Base-by-base conservation (phyloP, 1,139 yeast species). In the Kluyveromyces marxianus region DNA sequence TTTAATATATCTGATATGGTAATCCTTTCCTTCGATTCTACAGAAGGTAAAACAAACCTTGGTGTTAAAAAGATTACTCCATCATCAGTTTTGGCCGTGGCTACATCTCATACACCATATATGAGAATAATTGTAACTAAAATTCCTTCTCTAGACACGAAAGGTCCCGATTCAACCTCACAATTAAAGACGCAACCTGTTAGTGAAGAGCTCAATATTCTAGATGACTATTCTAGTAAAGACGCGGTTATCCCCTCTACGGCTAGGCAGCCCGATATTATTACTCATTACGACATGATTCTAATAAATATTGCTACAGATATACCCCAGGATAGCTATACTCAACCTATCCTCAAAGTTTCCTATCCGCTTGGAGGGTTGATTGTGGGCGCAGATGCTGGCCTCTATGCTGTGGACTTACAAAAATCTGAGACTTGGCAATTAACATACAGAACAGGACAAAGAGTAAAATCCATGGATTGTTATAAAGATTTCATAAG, bases 21-120 rank as follows among this genome's bases (percentile, higher is more conserved):
- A 3, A 56, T 74, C 31, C 33, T 55, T 5, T 42, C 53, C 32
- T 43, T 44, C 10, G 31, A 40, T 6, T 35, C 37, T 1, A n/a
- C 39, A 8, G 7, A 28, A 4, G 28, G 37, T 60, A 55, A 48
- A 52, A 49, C 39, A 43, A 39, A 50, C 4, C 21, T 41, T 7
- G 36, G 45, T 45, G 27, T 50, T 50, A 7, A 32, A 45, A 3
- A 4, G 7, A 6, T 65, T 2, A 51, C 58, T 7, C 45, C 49
- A 10, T 49, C 57, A 4, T 69, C 72, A 6, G 53, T 69, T 49
- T 54, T 79, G 24, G 77, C 78, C 0, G 73, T 81, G 1, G 87
- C 80, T 0, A 86, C 95, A 0, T 81, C 89, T 1, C 92, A 85
- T 54, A 75, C 77, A 29, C 95, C 95, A 2, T 83, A 71, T 56